Base-by-base conservation (phyloP, 805 yeast species). In the Hanseniaspora singularis region DNA sequence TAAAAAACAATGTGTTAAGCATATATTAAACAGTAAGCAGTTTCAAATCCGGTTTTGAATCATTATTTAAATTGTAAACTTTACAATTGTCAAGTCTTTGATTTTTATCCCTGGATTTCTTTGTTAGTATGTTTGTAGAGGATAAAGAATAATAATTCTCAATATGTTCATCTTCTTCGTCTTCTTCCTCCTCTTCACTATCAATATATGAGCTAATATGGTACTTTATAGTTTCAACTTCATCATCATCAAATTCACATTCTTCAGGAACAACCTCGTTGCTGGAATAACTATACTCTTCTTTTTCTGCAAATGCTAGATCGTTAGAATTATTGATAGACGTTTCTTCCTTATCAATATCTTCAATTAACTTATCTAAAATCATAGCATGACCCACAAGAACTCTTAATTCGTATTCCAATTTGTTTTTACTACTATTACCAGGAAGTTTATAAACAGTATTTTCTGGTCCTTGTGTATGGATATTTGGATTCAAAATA, bases 361-460 rank as follows among this genome's bases (percentile, higher is more conserved):
- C 53, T 15, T 54, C 57, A 42, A 57, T 54, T 8, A 61, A 38
- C 18, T 52, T 53, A 45, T 62, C 65, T 26, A 61, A 49, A 33
- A 62, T 42, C 50, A 61, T 60, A 1, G 65, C 64, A 47, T 62
- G 65, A 3, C 62, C 64, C 0, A 62, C 62, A 14, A 62, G 42
- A 6, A 56, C 53, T 22, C 65, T 49, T 19, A 61, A 46, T 22
- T 62, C 53, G 30, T 51, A 51, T 24, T 59, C 60, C 14, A 34
- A 23, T 18, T 34, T 34, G 26, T 46, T 38, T 14, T 39, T 39
- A 2, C 15, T 12, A 12, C n/a, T n/a, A n/a, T n/a, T n/a, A n/a
- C n/a, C n/a, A n/a, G n/a, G n/a, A n/a, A n/a, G n/a, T n/a, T n/a
- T n/a, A n/a, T n/a, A n/a, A n/a, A n/a, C n/a, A n/a, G n/a, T n/a